These are phyloP conservation scores for Debaryomyces maramus DNA, from an alignment of 805 yeast genomes.

Conservation along the genomic window DNA sequence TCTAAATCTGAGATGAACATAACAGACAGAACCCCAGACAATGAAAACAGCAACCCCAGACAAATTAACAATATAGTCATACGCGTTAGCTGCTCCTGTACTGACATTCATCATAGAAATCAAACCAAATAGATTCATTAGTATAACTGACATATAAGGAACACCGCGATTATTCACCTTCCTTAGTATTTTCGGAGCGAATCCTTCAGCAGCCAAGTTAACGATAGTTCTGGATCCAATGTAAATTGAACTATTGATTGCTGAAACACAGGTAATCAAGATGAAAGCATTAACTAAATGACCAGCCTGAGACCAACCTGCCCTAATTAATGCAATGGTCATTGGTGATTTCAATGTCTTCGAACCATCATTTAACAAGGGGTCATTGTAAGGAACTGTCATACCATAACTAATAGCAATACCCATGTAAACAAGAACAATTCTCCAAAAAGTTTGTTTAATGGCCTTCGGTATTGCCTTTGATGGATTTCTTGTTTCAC, in stretches of 20 bases:
- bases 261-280: conserved; percentile 62
- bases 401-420: conserved; percentile 58
- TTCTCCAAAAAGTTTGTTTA: conserved; percentile 55
- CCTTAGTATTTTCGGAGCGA: conserved; percentile 57
- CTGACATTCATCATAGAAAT: conserved; percentile 55
- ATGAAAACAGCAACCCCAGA: conserved; percentile 68
- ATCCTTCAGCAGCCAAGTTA: conserved; percentile 59
- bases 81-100: conserved; percentile 62
- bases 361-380: conserved; percentile 35
- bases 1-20: conserved; percentile 59
- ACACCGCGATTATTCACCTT: conserved; percentile 58
- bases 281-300: conserved; percentile 64
- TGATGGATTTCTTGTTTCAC: conserved; percentile 54
- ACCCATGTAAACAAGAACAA: conserved; percentile 52
- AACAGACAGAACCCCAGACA: conserved; percentile 59
- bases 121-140: conserved; percentile 55
- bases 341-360: conserved; percentile 42
- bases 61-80: conserved; percentile 48
- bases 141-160: conserved; percentile 59
- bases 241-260: conserved; percentile 68
- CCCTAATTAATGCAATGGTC: conserved; percentile 31
- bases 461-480: conserved; percentile 59
- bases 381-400: conserved; percentile 56
- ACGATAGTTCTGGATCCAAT: conserved; percentile 69
- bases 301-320: conserved; percentile 45